Base-by-base conservation (phyloP, 768 basidiomycete genomes). In the Lactarius akahatsu region DNA sequence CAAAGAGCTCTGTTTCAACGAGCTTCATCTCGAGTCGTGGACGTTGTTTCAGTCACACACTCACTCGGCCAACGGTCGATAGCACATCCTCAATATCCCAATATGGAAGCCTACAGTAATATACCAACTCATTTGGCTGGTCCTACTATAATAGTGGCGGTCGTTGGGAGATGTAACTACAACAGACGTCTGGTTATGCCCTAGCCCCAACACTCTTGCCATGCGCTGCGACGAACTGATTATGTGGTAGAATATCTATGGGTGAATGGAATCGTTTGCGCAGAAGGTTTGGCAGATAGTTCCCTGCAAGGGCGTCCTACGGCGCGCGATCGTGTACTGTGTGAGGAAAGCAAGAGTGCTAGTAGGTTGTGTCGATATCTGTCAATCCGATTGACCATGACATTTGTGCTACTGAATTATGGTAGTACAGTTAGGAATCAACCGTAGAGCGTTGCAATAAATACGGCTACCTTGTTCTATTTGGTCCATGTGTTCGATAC, bases 1-100 rank as follows among this genome's bases (percentile, higher is more conserved):
- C 96, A 76, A 95, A 99, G 0, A 99, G 84, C 7, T 82, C 75
- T 69, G 83, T 80, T 23, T 73, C 43, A 74, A 61, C 68, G 68
- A 71, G 38, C 56, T 57, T 66, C 61, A 52, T 65, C 8, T 64
- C 23, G 28, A 18, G 16, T 41, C 6, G 41, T 15, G 41, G 41
- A 41, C 16, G 41, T 41, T 41, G 41, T 41, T 41, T 41, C 2
- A 41, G 41, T 45, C n/a, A 45, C 20, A 45, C 43, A n/a, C 43
- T 10, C 30, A 0, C 30, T 4, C 20, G 20, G 20, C 20, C 43
- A 45, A 9, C 15, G 18, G 18, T 43, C 34, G 34, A n/a, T 45
- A 10, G 45, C 45, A 45, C 1, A 11, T 50, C 47, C 47, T n/a
- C 4, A 26, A 50, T 50, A 50, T 50, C 47, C n/a, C 47, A 50